Evolutionary conservation across 805 yeast species (phyloP).

Genomic region (Suhomyces tanzawaensis): DNA sequence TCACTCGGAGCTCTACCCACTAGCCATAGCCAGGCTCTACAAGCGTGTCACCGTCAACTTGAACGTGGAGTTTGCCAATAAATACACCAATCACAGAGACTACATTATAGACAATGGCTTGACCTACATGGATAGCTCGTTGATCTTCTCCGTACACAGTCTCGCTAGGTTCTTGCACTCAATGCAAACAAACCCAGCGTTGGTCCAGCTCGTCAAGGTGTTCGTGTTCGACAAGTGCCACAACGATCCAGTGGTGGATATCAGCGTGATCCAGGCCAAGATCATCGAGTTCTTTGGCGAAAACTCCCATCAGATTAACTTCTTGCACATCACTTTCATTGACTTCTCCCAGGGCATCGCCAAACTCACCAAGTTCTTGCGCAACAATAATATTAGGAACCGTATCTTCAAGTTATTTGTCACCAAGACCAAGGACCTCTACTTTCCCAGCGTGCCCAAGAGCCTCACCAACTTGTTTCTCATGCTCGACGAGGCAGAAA

Average conservation of each 20-base stretch:
- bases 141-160: conserved; percentile 19
- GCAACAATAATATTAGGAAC: conserved; percentile 22
- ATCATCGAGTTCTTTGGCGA: conserved; percentile 26
- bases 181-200: conserved; percentile 16
- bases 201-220: conserved; percentile 23
- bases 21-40: conserved; percentile 26
- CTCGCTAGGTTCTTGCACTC: conserved; percentile 19
- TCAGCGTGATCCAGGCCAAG: conserved; percentile 20
- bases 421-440: conserved; percentile 21
- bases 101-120: conserved; percentile 29
- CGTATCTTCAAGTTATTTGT: conserved; percentile 31
- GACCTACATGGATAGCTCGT: conserved; percentile 27
- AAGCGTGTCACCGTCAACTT: conserved; percentile 29
- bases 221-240: conserved; percentile 36
- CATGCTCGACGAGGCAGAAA: conserved; percentile 31
- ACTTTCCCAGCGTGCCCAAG: conserved; percentile 24
- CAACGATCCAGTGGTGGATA: conserved; percentile 9
- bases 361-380: conserved; percentile 24
- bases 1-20: conserved; percentile 18
- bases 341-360: conserved; percentile 25
- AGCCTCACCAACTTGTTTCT: conserved; percentile 31
- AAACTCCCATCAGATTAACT: conserved; percentile 23
- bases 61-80: conserved; percentile 25
- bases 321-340: conserved; percentile 31
- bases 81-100: conserved; percentile 13